Evolutionary conservation across 176 grass and related monocot genomes (phyloP).

Genomic region (Oryza glumipatula): DNA sequence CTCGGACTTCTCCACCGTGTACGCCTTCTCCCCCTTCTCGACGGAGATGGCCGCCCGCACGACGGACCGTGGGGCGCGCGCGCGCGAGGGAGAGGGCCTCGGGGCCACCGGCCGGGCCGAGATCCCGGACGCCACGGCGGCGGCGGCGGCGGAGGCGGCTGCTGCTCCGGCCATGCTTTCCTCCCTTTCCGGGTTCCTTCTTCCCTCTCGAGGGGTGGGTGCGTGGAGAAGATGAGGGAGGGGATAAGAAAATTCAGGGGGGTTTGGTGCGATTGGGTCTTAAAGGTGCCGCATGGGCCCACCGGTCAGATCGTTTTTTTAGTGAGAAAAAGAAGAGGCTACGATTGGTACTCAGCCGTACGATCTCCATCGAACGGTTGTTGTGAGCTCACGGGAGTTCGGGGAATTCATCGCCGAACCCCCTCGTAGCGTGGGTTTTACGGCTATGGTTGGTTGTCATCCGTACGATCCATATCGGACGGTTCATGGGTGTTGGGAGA

Average conservation of each 20-base stretch:
- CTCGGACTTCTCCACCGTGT: slow-evolving; percentile 66
- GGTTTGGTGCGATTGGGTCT: slow-evolving; percentile 23
- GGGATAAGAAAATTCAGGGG: slow-evolving; percentile 1
- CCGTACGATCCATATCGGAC: too few species aligned
- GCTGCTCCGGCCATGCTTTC: slow-evolving; percentile 8
- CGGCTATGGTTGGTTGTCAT: too few species aligned
- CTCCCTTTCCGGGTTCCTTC: neutral
- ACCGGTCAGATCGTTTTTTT: neutral
- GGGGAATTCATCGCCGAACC: too few species aligned
- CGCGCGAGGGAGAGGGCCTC: neutral
- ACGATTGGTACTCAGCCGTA: too few species aligned
- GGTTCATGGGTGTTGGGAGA: too few species aligned
- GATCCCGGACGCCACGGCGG: slow-evolving; percentile 9
- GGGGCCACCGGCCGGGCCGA: slow-evolving; percentile 25
- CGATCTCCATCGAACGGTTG: too few species aligned
- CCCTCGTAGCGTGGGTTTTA: too few species aligned
- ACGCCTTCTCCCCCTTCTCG: slow-evolving; percentile 61
- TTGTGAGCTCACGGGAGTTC: too few species aligned
- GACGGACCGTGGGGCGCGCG: neutral
- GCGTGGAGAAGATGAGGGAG: neutral
- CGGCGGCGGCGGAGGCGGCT: slow-evolving; percentile 11
- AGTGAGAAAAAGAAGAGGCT: too few species aligned
- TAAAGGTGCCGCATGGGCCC: neutral
- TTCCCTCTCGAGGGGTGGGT: neutral
- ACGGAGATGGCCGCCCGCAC: slow-evolving; percentile 66